Conservation (phyloP, 139 green algal species). For the Chlamydomonas applanata region DNA sequence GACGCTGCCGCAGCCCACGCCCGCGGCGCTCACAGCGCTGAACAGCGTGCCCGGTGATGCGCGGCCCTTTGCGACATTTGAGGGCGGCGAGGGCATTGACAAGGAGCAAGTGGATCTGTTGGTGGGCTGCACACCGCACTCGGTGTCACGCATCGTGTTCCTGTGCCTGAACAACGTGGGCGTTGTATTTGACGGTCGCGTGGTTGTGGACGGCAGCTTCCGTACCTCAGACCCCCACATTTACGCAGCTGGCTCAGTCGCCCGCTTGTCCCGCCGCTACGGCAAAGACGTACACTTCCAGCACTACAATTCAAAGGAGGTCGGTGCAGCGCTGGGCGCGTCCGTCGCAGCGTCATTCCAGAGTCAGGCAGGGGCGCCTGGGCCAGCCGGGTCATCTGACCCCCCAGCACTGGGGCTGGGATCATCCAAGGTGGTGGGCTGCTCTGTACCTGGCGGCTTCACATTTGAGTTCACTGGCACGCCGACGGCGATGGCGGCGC, state of each 20-base stretch:
- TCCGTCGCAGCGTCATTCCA: slow-evolving; percentile 20
- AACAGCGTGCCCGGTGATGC: background rate
- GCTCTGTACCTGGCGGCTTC: slow-evolving; percentile 1
- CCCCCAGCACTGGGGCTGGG: background rate
- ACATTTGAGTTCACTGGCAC: slow-evolving; percentile 44
- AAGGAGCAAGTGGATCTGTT: slow-evolving; percentile 45
- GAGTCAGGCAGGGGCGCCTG: background rate
- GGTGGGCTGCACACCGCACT: slow-evolving; percentile 38
- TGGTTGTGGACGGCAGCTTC: slow-evolving; percentile 70
- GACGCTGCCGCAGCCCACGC: slow-evolving; percentile 9
- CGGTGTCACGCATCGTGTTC: slow-evolving; percentile 41
- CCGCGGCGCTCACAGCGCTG: slow-evolving; percentile 6
- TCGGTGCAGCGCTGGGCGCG: slow-evolving; percentile 39
- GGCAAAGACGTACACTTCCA: slow-evolving; percentile 37
- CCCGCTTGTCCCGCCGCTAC: slow-evolving; percentile 57
- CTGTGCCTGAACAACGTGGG: slow-evolving; percentile 43
- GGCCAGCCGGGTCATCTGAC: background rate
- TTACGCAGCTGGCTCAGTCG: slow-evolving; percentile 51
- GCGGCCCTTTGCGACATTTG: background rate
- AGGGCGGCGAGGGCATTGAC: background rate
- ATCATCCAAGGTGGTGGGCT: background rate
- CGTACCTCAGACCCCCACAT: slow-evolving; percentile 56
- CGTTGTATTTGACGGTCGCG: slow-evolving; percentile 67
- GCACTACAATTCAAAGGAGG: slow-evolving; percentile 56
- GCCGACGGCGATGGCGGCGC: slow-evolving; percentile 24